Percentiles rank a stretch among this genome's conserved stretches.
Evolutionary conservation across 352 stramenopile genomes (phyloP).

Genomic region (Globisporangium irregulare): DNA sequence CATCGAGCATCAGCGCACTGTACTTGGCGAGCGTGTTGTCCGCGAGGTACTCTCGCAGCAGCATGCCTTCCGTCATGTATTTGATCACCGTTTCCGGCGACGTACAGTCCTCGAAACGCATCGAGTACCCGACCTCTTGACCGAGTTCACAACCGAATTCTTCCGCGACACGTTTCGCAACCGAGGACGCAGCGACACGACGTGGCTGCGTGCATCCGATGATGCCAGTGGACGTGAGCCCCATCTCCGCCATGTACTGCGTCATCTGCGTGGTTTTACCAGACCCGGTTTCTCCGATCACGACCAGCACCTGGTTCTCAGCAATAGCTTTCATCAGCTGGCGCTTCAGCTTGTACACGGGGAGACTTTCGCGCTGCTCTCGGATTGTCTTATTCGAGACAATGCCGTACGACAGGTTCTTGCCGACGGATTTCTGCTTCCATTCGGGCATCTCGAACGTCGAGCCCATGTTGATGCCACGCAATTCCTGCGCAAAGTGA

Average conservation of each 20-base stretch:
- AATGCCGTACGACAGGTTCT: constrained; percentile 96
- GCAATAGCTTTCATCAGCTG: constrained; percentile 94
- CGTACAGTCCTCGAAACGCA: constrained; percentile 87
- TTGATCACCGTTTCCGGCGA: constrained; percentile 97
- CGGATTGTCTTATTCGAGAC: constrained; percentile 95
- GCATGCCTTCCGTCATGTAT: constrained; percentile 99
- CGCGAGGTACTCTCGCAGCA: constrained; percentile 98
- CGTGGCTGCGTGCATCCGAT: constrained; percentile 98
- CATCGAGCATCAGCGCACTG: constrained; percentile 95
- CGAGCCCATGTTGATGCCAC: constrained; percentile 89
- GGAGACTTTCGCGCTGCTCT: constrained; percentile 96
- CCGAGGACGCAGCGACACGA: constrained; percentile 96
- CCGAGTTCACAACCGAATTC: constrained; percentile 95
- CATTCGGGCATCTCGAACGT: constrained; percentile 94
- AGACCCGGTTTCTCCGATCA: constrained; percentile 98
- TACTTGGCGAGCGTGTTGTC: constrained; percentile 96
- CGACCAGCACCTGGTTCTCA: constrained; percentile 96
- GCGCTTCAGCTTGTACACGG: constrained; percentile 96
- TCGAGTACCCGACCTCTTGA: constrained; percentile 92
- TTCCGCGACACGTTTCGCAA: constrained; percentile 96
- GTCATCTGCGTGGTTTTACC: constrained; percentile 99
- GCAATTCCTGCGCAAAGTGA: constrained; percentile 96
- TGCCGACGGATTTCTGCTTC: constrained; percentile 97
- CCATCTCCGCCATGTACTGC: constrained; percentile 99
- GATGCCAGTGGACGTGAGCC: constrained; percentile 93